A percentile compares a stretch with the other conserved stretches of the same genome.
These are phyloP conservation scores for Pulveroboletus sp. DNA, from an alignment of 768 basidiomycete genomes.

Conservation along the genomic window DNA sequence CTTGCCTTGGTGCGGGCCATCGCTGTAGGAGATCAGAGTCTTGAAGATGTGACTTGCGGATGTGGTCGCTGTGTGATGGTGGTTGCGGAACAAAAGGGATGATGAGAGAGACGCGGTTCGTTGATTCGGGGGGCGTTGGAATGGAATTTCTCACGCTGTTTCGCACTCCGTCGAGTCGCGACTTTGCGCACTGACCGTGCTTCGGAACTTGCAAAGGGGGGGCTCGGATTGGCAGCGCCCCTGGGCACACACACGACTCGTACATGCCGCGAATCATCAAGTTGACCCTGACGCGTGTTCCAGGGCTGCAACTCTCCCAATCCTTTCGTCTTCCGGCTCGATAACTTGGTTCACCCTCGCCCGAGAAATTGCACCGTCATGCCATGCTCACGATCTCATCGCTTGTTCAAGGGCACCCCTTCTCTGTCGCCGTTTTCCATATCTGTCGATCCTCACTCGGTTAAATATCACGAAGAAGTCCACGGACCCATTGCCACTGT, in stretches of 20 bases:
- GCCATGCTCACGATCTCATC: neutral
- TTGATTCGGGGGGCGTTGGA: slow-evolving; percentile 23
- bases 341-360: too few relatives aligned
- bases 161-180: slow-evolving; percentile 23
- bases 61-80: slow-evolving; percentile 23
- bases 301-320: too few relatives aligned
- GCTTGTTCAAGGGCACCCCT: neutral
- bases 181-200: slow-evolving; percentile 32
- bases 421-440: neutral
- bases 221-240: neutral
- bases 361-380: too few relatives aligned
- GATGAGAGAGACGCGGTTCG: slow-evolving; percentile 14
- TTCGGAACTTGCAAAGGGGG: slow-evolving; percentile 24
- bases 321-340: too few relatives aligned
- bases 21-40: slow-evolving; percentile 7
- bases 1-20: slow-evolving; percentile 90
- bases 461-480: too few relatives aligned
- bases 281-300: too few relatives aligned
- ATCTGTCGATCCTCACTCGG: neutral
- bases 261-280: too few relatives aligned
- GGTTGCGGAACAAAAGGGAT: slow-evolving; percentile 25
- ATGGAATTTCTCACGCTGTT: slow-evolving; percentile 30
- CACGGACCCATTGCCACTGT: neutral
- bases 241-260: neutral
- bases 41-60: slow-evolving; percentile 9